A percentile compares a stretch with the other conserved stretches of the same genome.
Evolutionary conservation across 129 eudicot species (phyloP).

Genomic region (Pulicaria dysenterica): DNA sequence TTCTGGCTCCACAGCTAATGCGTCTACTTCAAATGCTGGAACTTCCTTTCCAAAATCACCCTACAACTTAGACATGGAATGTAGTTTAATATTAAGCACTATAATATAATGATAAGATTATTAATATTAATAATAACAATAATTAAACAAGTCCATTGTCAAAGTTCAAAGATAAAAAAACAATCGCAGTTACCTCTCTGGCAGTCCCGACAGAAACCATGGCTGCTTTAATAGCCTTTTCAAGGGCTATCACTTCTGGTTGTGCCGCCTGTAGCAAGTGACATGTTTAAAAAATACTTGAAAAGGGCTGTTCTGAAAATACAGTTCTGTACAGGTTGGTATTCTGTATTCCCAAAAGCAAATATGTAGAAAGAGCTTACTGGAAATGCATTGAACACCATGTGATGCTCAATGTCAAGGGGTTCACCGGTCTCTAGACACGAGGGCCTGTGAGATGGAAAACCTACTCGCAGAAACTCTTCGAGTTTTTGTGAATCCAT

Average conservation of each 20-base stretch:
- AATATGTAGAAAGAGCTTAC: conserved; percentile 48
- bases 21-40: conserved; percentile 89
- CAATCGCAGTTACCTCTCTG: conserved; percentile 68
- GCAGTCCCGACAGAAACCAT: conserved; percentile 84
- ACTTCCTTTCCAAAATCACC: conserved; percentile 96
- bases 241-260: conserved; percentile 85
- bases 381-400: conserved; percentile 85
- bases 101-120: not conserved
- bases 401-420: conserved; percentile 95
- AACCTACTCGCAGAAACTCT: conserved; percentile 78
- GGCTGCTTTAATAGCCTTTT: conserved; percentile 69
- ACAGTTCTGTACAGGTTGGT: not conserved
- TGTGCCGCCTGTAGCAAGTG: conserved; percentile 65
- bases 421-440: conserved; percentile 95
- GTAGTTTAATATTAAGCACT: conserved; percentile 19
- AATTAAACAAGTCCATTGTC: not conserved
- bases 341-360: not conserved
- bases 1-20: conserved; percentile 83
- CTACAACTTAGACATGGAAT: conserved; percentile 40
- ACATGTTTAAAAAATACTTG: conserved; percentile 20
- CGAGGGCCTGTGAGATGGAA: conserved; percentile 91
- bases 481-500: conserved; percentile 79
- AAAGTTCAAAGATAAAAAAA: conserved; percentile 2
- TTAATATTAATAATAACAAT: no score
- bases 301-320: not conserved